These are phyloP conservation scores for Sicyos baderoa DNA, from an alignment of 306 rosid genomes.

Conservation along the genomic window DNA sequence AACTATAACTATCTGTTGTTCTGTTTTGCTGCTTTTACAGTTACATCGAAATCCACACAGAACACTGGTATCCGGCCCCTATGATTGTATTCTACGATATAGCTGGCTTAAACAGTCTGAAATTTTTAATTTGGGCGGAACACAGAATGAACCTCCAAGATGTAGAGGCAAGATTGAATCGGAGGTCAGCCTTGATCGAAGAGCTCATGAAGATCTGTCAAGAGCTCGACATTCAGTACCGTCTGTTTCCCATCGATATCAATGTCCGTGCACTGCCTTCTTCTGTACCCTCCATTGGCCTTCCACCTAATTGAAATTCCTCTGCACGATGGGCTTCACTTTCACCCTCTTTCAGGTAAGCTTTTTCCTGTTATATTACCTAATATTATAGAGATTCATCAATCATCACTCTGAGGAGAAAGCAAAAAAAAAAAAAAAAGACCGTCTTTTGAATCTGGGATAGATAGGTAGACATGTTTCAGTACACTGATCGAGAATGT, in stretches of 20 bases:
- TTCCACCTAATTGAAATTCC: neutral
- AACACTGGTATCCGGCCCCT: constrained; percentile 73
- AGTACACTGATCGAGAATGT: neutral
- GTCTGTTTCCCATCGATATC: too few species aligned
- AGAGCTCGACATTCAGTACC: constrained; percentile 50
- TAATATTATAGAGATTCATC: neutral
- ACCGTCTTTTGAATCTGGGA: neutral
- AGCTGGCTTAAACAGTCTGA: constrained; percentile 42
- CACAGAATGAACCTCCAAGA: constrained; percentile 84
- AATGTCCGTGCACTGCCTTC: too few species aligned
- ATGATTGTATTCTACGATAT: constrained; percentile 49
- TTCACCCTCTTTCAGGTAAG: neutral
- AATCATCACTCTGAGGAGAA: neutral
- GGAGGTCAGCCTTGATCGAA: constrained; percentile 62
- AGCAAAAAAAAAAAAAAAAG: neutral
- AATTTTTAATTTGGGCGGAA: constrained; percentile 51
- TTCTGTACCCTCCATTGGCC: constrained; percentile 28
- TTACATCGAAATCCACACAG: constrained; percentile 67
- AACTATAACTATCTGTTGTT: neutral
- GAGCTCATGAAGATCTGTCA: constrained; percentile 61
- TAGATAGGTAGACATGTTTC: constrained; percentile 2
- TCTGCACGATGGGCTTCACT: constrained; percentile 24
- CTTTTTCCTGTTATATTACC: neutral
- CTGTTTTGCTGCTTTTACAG: constrained; percentile 37
- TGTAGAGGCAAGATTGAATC: constrained; percentile 56